Evolutionary conservation across 2,329 filamentous ascomycete genomes (phyloP), one percentile per base, ranked within the genome.

Genomic region (Hymenoscyphus linearis): DNA sequence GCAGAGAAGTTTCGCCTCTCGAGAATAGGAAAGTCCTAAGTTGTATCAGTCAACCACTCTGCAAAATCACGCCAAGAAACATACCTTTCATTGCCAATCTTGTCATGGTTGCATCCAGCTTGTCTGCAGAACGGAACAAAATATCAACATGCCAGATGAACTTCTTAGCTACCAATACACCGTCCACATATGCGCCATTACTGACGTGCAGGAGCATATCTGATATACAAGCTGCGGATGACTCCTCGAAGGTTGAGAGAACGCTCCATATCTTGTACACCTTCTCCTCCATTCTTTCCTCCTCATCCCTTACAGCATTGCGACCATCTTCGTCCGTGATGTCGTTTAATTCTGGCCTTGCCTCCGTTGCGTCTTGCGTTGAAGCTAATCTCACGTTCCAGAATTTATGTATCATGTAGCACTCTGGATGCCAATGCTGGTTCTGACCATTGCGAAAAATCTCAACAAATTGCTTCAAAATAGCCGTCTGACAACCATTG

Each of bases 381-480:
- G 69, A 71, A 31, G 73, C 73, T 40, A 99, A 80, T 57, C 95
- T 87, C 62, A 99, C 95, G 73, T 98, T 99, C 95, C 95, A 99
- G 76, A 98, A 99, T 72, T 99, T 99, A 78, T 99, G 95, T 65
- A 99, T 99, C 95, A 99, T 99, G 76, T 99, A 99, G 76, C 95
- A 99, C 76, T 99, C 95, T 1, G 95, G 95, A 73, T 99, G 95
- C 95, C 95, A 99, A 74, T 99, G 95, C 72, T 99, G 95, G 73
- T 98, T 97, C 74, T 96, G 90, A 1, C 93, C 93, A 75, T 98
- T 98, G 69, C 95, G 88, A 76, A 93, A 99, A 64, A 99, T 98
- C 76, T 99, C 95, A 64, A 99, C 95, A 74, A 99, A 99, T 74
- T 99, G 95, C 78, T 99, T 99, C 52, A 99, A 80, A 65, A 99